A percentile compares a stretch with the other conserved stretches of the same genome.
phyloP scores from a whole-genome alignment of 306 rosid species.

The Pueraria montana region DNA sequence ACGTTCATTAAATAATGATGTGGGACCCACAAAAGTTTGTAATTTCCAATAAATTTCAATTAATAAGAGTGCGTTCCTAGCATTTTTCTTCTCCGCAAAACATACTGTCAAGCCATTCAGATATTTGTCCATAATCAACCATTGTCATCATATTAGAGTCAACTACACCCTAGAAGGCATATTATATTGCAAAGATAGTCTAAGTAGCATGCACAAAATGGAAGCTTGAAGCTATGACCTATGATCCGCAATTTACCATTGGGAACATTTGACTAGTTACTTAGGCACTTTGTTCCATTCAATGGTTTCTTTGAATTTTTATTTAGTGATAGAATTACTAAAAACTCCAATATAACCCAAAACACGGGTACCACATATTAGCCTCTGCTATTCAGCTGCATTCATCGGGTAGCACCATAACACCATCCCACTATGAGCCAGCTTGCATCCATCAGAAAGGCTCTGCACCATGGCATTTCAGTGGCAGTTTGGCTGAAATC shows the following conservation, averaged over 20 bases:
- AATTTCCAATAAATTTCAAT: neutral
- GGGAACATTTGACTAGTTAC: conserved; percentile 3
- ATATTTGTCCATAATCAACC: conserved; percentile 29
- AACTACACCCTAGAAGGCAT: neutral
- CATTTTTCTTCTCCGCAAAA: neutral
- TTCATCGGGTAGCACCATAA: neutral
- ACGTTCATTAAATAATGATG: neutral
- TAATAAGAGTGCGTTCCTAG: neutral
- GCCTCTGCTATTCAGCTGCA: neutral
- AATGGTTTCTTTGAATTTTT: neutral
- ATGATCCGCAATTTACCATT: neutral
- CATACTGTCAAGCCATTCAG: conserved; percentile 17
- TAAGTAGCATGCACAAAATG: neutral
- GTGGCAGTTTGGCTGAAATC: neutral
- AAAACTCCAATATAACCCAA: neutral
- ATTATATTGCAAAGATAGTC: conserved; percentile 12
- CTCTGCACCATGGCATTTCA: neutral
- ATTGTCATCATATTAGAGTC: neutral
- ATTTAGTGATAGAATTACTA: neutral
- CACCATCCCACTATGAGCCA: conserved; percentile 1
- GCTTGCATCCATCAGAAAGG: conserved; percentile 15
- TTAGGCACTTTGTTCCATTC: neutral
- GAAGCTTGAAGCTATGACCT: neutral
- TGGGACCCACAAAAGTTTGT: neutral
- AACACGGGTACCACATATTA: neutral